Evolutionary conservation across 2,329 filamentous ascomycete genomes (phyloP), one percentile per base, ranked within the genome.

Genomic region (Aspergillus hiratsukae): DNA sequence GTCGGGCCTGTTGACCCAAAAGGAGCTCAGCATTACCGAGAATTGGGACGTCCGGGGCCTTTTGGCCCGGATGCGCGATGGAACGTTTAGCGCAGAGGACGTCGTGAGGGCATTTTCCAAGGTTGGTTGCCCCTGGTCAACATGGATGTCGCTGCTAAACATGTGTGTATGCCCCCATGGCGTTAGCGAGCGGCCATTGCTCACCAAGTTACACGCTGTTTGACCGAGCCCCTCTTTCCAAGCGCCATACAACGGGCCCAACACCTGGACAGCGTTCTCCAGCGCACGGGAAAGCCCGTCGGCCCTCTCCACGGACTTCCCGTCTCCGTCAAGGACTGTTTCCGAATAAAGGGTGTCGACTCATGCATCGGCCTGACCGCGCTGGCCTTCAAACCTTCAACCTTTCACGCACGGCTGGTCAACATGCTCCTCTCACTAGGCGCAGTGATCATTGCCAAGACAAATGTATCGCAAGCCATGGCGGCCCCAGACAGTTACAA

Each of bases 381-480:
- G 1, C 80, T 87, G 56, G 83, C 86, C 3, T 79, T 80, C 41
- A 77, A 86, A 48, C 84, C 87, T 0, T 83, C 81, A 17, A 69
- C 71, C 35, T 69, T 77, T 58, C 81, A 87, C 66, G 79, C 83
- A 0, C 77, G 80, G 0, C 73, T 88, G 8, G 81, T 88, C 0
- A 76, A 82, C 9, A 73, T 87, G 1, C 70, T 90, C 3, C 72
- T 82, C 28, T 76, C 78, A 19, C 76, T 84, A 0, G 87, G 87
- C 1, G 87, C 87, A 0, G 78, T 90, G 0, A 72, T 87, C n/a
- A 87, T 89, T 61, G 80, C 83, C 61, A 89, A 89, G 72, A 89
- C 87, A 0, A 89, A 88, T 62, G 76, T 89, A 1, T 86, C 87
- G 1, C 82, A 85, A 58, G 81, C 81, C 0, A 69, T 84, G 55